These are phyloP conservation scores for Crotalaria pallida DNA, from an alignment of 306 rosid genomes.

Conservation along the genomic window DNA sequence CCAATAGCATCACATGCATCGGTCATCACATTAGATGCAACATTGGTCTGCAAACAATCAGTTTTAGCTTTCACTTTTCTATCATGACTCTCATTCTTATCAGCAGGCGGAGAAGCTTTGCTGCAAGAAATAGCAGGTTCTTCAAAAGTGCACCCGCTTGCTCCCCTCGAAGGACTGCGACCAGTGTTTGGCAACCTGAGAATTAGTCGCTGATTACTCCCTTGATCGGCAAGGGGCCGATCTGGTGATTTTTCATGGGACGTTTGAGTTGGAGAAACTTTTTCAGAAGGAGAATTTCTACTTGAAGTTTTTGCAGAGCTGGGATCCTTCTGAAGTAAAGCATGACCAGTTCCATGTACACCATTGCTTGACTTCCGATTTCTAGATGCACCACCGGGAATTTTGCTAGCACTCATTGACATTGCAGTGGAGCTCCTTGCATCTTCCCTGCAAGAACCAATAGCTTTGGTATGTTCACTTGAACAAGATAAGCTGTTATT, in stretches of 20 bases:
- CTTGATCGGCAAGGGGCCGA: constrained; percentile 43
- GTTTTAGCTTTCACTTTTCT: constrained; percentile 40
- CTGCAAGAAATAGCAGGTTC: constrained; percentile 43
- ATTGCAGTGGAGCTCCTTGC: constrained; percentile 77
- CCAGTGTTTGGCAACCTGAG: constrained; percentile 64
- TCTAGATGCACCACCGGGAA: constrained; percentile 49
- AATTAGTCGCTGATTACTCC: constrained; percentile 50
- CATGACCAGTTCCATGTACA: constrained; percentile 41
- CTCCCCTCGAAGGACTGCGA: constrained; percentile 71
- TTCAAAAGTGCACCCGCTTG: constrained; percentile 52
- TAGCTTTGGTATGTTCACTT: constrained; percentile 61
- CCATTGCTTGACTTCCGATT: constrained; percentile 67
- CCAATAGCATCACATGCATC: constrained; percentile 55
- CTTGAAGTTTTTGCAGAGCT: constrained; percentile 31
- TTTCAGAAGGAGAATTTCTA: constrained; percentile 44
- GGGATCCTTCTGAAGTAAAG: constrained; percentile 56
- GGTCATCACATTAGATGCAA: constrained; percentile 34
- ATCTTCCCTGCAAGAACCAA: constrained; percentile 67
- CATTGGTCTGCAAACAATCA: constrained; percentile 43
- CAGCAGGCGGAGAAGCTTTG: constrained; percentile 66
- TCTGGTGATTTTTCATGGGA: constrained; percentile 54
- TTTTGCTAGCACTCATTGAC: constrained; percentile 52
- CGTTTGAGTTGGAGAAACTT: constrained; percentile 35
- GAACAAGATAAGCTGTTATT: constrained; percentile 85
- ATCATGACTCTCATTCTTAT: constrained; percentile 58